Evolutionary conservation across 257 asterid species (phyloP).

Genomic region (Solanum rostratum): DNA sequence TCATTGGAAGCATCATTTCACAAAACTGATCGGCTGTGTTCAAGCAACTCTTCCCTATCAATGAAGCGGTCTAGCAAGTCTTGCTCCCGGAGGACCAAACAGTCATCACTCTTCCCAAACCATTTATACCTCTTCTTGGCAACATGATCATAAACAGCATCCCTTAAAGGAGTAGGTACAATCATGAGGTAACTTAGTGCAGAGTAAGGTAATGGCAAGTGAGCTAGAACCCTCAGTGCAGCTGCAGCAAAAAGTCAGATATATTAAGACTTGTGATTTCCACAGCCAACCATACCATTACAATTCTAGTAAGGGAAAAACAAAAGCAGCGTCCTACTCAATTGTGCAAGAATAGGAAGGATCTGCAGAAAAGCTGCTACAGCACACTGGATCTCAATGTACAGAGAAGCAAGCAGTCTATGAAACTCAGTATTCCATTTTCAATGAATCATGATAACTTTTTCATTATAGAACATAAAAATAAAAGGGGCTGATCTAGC

Average conservation of each 20-base stretch:
- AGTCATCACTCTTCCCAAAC: conserved; percentile 68
- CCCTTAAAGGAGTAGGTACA: conserved; percentile 75
- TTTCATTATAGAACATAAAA: neutral
- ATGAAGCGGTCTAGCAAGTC: conserved; percentile 78
- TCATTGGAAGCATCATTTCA: neutral
- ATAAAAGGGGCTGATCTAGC: neutral
- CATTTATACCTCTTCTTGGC: conserved; percentile 66
- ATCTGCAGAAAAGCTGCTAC: neutral
- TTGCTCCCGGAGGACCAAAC: conserved; percentile 68
- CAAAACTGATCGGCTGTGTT: conserved; percentile 26
- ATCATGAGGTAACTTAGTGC: conserved; percentile 48
- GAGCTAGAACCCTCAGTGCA: conserved; percentile 63
- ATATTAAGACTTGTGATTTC: neutral
- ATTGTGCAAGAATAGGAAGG: neutral
- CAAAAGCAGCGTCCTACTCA: neutral
- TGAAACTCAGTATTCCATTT: neutral
- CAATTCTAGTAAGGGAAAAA: neutral
- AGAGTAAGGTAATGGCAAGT: conserved; percentile 72
- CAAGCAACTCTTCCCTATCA: conserved; percentile 70
- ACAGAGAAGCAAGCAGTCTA: neutral
- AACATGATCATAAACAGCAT: conserved; percentile 63
- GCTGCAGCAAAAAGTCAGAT: conserved; percentile 38
- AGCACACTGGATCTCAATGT: neutral
- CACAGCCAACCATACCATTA: neutral
- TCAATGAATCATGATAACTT: neutral